phyloP scores from a whole-genome alignment of 2,329 filamentous ascomycete genomes.

The Fusarium praegraminearum region DNA sequence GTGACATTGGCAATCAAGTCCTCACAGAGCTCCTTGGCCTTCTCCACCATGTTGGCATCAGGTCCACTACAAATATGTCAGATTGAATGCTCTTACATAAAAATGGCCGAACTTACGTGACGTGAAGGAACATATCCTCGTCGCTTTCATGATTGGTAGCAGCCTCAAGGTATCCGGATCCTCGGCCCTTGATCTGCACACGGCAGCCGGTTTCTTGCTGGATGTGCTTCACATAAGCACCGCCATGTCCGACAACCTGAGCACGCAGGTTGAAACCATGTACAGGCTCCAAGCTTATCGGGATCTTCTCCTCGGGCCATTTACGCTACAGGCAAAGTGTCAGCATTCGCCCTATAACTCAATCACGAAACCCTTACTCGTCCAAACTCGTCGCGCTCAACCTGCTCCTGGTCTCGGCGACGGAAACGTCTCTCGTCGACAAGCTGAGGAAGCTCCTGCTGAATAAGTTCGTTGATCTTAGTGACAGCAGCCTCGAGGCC shows the following conservation, averaged over 20 bases:
- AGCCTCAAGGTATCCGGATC: slow-evolving; percentile 92
- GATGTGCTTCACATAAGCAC: slow-evolving; percentile 97
- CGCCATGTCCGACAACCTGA: slow-evolving; percentile 94
- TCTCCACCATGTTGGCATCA: slow-evolving; percentile 85
- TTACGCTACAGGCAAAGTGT: slow-evolving; percentile 76
- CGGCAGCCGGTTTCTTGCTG: slow-evolving; percentile 95
- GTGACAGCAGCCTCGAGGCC: slow-evolving; percentile 89
- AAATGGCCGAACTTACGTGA: slow-evolving; percentile 73
- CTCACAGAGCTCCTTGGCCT: slow-evolving; percentile 88
- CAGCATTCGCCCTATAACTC: slow-evolving; percentile 17
- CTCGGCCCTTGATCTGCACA: slow-evolving; percentile 97
- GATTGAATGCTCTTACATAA: slow-evolving; percentile 15
- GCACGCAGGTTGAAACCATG: slow-evolving; percentile 96
- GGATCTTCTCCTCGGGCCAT: slow-evolving; percentile 98
- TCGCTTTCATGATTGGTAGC: slow-evolving; percentile 92
- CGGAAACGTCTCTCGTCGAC: slow-evolving; percentile 95
- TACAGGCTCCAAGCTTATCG: slow-evolving; percentile 89
- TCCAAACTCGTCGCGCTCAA: slow-evolving; percentile 92
- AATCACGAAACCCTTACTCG: slow-evolving; percentile 70
- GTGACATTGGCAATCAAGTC: slow-evolving; percentile 89
- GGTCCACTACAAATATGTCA: slow-evolving; percentile 74
- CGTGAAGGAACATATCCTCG: slow-evolving; percentile 95
- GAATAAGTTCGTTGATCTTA: slow-evolving; percentile 94
- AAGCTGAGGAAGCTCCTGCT: slow-evolving; percentile 93
- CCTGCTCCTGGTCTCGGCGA: slow-evolving; percentile 80